These are phyloP conservation scores for Omphalea diandra DNA, from an alignment of 441 rosid species.

Conservation along the genomic window DNA sequence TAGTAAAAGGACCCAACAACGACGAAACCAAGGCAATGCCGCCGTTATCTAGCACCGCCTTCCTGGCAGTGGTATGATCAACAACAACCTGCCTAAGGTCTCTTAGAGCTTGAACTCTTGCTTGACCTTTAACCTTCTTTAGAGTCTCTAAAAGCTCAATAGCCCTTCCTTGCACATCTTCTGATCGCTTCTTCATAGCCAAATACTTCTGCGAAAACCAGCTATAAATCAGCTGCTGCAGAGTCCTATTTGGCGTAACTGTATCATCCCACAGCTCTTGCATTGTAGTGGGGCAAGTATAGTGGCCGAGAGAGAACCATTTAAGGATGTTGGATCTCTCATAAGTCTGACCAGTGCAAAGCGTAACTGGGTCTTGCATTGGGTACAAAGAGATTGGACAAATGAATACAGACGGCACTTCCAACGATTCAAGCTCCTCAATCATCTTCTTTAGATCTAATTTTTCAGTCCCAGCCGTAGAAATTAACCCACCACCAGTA, in stretches of 20 bases:
- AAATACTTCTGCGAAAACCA: conserved; percentile 85
- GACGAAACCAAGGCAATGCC: conserved; percentile 56
- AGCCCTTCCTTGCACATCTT: conserved; percentile 82
- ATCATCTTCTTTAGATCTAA: conserved; percentile 83
- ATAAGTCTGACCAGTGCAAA: conserved; percentile 93
- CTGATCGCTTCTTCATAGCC: conserved; percentile 78
- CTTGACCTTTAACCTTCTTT: conserved; percentile 84
- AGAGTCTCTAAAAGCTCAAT: conserved; percentile 60
- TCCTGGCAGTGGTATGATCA: conserved; percentile 52
- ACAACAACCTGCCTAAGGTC: conserved; percentile 62
- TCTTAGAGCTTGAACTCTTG: conserved; percentile 73
- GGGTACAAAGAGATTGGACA: conserved; percentile 94
- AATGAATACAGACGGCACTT: conserved; percentile 80
- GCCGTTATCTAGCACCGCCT: conserved; percentile 55
- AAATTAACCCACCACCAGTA: conserved; percentile 35
- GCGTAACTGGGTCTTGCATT: conserved; percentile 91
- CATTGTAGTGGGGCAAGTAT: conserved; percentile 95
- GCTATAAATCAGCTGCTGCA: conserved; percentile 69
- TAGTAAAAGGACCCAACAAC: conserved; percentile 70
- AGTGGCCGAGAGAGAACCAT: conserved; percentile 82
- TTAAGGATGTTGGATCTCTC: conserved; percentile 83
- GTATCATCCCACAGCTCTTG: conserved; percentile 95
- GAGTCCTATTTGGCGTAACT: conserved; percentile 77
- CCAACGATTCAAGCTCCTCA: conserved; percentile 66
- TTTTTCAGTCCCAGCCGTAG: conserved; percentile 43